phyloP scores from a whole-genome alignment of 371 early-diverging fungal species.

The Sanchytrium tribonematis region DNA sequence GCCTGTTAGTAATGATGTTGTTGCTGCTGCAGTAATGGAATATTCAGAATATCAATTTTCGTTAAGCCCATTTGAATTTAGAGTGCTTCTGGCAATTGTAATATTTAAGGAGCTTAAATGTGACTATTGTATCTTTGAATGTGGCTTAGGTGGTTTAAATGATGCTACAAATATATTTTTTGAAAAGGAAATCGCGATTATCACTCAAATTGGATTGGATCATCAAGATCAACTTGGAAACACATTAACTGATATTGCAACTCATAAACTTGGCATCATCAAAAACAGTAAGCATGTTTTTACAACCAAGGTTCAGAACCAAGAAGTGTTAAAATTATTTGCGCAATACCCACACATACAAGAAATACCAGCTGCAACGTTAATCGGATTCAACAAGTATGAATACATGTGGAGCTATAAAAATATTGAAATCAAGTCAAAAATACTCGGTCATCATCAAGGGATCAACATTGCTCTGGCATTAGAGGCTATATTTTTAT shows the following conservation, averaged over 20 bases:
- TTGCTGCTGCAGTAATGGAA: not conserved
- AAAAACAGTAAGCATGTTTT: constrained; percentile 15
- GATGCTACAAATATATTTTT: constrained; percentile 52
- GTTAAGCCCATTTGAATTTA: not conserved
- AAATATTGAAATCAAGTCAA: not conserved
- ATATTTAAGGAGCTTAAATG: constrained; percentile 9
- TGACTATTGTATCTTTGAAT: constrained; percentile 47
- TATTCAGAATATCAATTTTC: not conserved
- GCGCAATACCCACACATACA: not conserved
- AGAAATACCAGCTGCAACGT: not conserved
- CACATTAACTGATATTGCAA: constrained; percentile 51
- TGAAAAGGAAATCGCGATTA: constrained; percentile 39
- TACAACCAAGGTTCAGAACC: not conserved
- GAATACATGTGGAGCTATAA: not conserved
- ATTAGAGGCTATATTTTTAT: not conserved
- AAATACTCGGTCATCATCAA: not conserved
- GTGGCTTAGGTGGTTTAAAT: constrained; percentile 55
- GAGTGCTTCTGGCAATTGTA: not conserved
- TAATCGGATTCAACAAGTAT: not conserved
- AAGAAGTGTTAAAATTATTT: not conserved
- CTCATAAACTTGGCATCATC: constrained; percentile 78
- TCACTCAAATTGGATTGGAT: constrained; percentile 52
- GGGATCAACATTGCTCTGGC: not conserved
- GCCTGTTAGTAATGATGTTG: not conserved
- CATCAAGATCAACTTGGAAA: constrained; percentile 40